Percentiles rank a stretch among this genome's conserved stretches.
phyloP scores from a whole-genome alignment of 805 yeast species.

The Yueomyces sinensis region DNA sequence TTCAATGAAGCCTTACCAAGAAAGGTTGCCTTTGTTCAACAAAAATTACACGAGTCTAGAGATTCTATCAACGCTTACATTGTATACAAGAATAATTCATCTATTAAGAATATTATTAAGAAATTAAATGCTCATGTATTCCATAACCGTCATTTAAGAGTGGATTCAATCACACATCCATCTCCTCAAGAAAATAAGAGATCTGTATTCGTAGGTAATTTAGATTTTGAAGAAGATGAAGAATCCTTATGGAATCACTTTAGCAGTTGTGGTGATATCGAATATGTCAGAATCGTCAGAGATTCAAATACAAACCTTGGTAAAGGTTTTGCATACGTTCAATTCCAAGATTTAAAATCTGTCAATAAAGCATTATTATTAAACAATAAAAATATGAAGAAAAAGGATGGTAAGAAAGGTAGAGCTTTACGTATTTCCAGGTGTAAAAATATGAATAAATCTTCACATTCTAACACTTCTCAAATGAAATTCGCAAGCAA shows the following conservation, averaged over 20 bases:
- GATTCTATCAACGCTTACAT: constrained; percentile 82
- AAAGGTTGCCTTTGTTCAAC: constrained; percentile 78
- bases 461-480: constrained; percentile 9
- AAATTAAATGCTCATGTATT: constrained; percentile 56
- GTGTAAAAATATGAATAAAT: constrained; percentile 34
- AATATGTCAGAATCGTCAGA: constrained; percentile 79
- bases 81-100: constrained; percentile 50
- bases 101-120: constrained; percentile 24
- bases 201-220: constrained; percentile 83
- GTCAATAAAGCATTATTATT: constrained; percentile 74
- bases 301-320: constrained; percentile 92
- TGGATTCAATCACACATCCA: constrained; percentile 91
- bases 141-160: constrained; percentile 65
- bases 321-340: constrained; percentile 94
- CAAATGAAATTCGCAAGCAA: constrained; percentile 9
- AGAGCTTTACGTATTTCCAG: constrained; percentile 70
- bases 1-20: constrained; percentile 81
- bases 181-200: constrained; percentile 71
- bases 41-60: constrained; percentile 61
- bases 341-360: constrained; percentile 58
- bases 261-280: constrained; percentile 53
- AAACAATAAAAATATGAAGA: constrained; percentile 47
- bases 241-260: constrained; percentile 82
- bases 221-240: constrained; percentile 86
- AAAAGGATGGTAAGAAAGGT: constrained; percentile 24